Base-by-base conservation (phyloP, 495 filamentous ascomycete species). In the Evansstolkia leycettana region DNA sequence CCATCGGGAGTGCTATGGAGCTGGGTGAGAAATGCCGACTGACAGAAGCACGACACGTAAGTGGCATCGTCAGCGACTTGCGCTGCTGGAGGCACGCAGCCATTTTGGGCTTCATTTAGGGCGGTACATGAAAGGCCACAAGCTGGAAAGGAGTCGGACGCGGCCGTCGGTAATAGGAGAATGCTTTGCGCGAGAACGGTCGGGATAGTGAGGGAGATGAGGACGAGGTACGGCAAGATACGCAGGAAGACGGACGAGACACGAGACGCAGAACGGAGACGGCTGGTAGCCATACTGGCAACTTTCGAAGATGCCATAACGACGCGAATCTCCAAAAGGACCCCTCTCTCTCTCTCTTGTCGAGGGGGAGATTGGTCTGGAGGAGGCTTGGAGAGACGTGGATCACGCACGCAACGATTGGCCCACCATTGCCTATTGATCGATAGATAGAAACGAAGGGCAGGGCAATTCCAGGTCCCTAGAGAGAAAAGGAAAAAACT, bases 1-100 rank as follows among this genome's bases (percentile, higher is more conserved):
- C 50, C 47, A 16, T 43, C 38, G 3, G 51, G 41, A 25, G 53
- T 54, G 13, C 44, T 44, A 28, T 70, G 51, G 15, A 73, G 52
- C 7, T 46, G 39, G 10, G 48, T 50, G 8, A 75, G 55, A 2
- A 60, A 36, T 8, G 51, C 37, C 9, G 65, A 71, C 40, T 66
- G 55, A 51, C 73, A 78, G 55, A 76, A 72, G 45, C 73, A 78
- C 16, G 60, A 60, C 36, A 67, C 56, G 48, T 69, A 71, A 40
- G 48, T 55, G 13, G 49, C 44, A 38, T 46, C 39, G 31, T 56
- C 39, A 34, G 46, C 50, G 13, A 50, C 49, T 6, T 48, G 41
- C 8, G 56, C 47, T n/a, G 41, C 40, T 7, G 58, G 56, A 24
- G 62, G 58, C 10, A 61, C 39, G 41, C 73, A 78, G 20, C 46